phyloP scores from a whole-genome alignment of 2,329 filamentous ascomycete species.

The Colletotrichum theobromicola region DNA sequence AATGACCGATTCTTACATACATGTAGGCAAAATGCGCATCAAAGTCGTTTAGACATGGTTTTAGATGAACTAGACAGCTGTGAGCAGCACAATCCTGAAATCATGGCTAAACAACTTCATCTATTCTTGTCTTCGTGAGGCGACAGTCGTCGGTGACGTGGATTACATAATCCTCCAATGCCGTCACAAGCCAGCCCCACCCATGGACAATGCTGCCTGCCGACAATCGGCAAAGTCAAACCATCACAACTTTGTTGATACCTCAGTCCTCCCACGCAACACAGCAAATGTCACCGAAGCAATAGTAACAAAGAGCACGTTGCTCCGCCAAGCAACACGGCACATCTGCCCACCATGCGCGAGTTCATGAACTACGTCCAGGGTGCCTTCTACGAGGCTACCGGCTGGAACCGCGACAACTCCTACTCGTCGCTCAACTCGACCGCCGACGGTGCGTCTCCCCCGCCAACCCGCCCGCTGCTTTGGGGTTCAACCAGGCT shows the following conservation, averaged over 20 bases:
- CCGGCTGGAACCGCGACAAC: conserved; percentile 90
- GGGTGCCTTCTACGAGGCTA: conserved; percentile 84
- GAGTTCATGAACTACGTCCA: conserved; percentile 98
- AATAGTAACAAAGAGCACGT: conserved; percentile 2
- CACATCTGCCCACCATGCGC: conserved; percentile 66
- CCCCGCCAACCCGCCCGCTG: not conserved
- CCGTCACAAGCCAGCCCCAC: not conserved
- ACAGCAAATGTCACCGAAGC: not conserved
- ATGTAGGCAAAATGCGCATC: not conserved
- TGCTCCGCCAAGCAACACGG: not conserved
- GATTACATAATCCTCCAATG: not conserved
- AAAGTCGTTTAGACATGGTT: fast-evolving
- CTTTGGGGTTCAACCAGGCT: not conserved
- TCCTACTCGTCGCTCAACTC: conserved; percentile 87
- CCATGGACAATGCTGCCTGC: not conserved
- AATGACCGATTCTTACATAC: not conserved
- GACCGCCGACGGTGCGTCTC: conserved; percentile 73
- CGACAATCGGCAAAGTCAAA: not conserved
- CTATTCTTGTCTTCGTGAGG: not conserved
- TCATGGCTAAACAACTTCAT: not conserved
- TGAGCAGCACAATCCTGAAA: too few relatives aligned
- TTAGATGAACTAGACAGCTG: fast-evolving
- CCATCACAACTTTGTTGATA: not conserved
- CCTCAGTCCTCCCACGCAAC: not conserved
- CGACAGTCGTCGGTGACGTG: not conserved